Percentiles rank a stretch among this genome's conserved stretches.
Conservation (phyloP, 2,329 filamentous ascomycete species). For the Rhexocercosporidium sp. region DNA sequence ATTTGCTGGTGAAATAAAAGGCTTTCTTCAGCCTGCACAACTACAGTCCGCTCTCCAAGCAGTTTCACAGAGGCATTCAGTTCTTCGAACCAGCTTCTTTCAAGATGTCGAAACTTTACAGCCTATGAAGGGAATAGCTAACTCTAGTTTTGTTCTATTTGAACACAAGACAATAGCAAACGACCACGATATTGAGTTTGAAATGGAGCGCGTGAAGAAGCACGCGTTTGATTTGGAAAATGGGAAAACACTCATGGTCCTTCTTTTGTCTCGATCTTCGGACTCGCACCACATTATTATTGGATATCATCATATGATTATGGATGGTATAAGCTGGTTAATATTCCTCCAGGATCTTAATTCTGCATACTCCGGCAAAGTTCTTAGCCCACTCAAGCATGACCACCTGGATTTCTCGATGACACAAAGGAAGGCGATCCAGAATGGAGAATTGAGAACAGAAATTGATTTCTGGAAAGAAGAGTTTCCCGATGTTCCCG, state of each 20-base stretch:
- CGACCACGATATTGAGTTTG: not conserved
- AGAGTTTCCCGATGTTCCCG: conserved; percentile 28
- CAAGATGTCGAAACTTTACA: not conserved
- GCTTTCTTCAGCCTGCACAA: not conserved
- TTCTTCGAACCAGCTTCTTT: conserved; percentile 36
- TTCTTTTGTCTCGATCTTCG: not conserved
- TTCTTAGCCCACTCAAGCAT: conserved; percentile 26
- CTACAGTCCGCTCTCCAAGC: conserved; percentile 29
- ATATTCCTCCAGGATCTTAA: conserved; percentile 51
- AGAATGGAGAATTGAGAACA: conserved; percentile 28
- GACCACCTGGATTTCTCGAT: conserved; percentile 44
- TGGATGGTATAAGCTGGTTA: conserved; percentile 52
- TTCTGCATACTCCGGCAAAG: conserved; percentile 45
- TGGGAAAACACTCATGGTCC: not conserved
- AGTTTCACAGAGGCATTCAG: conserved; percentile 34
- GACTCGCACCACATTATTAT: conserved; percentile 49
- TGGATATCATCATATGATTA: conserved; percentile 52
- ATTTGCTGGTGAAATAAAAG: not conserved
- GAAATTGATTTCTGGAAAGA: conserved; percentile 45
- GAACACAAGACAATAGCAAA: not conserved
- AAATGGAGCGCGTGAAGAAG: not conserved
- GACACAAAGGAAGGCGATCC: conserved; percentile 40
- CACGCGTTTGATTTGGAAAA: not conserved
- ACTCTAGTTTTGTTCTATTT: too few species aligned
- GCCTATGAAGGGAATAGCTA: too few species aligned